Evolutionary conservation across 179 eudicot species (phyloP), one percentile per base, ranked within the genome.

Genomic region (Carnegiea gigantea): DNA sequence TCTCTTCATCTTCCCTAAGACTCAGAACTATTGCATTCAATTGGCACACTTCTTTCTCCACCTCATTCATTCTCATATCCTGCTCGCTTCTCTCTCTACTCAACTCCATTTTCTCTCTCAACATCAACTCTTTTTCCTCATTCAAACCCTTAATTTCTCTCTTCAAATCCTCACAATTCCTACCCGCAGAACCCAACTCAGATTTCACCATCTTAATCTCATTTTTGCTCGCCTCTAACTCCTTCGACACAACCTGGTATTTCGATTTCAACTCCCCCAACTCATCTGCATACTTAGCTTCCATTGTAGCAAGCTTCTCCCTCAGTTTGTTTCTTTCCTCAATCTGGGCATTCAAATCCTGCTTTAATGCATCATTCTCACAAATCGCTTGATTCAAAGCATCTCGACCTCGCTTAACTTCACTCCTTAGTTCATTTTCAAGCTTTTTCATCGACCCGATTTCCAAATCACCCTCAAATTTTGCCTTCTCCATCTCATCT

Each of bases 301-400:
- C 92, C 18, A 26, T 28, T 24, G 23, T 77, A 11, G 33, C 46
- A 46, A 93, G 33, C 44, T 76, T 85, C 83, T 24, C 40, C 65
- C 33, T 86, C 90, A 91, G 59, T 23, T 70, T 82, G 26, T 74
- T 74, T 4, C 75, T 33, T 81, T 91, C 93, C 74, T 83, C 86
- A 17, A 80, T 68, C 49, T 80, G 79, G 28, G 26, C 70, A 28
- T 77, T 84, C 26, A 86, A 67, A 26, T 78, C 84, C 17, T 23
- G 43, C 48, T 78, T 82, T 79, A 90, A 9, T 36, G 36, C 89
- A 43, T 86, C 90, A 78, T 87, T 86, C 80, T 89, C 93, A 5
- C 20, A 12, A 62, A 70, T 1, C 62, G 79, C 83, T 23, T 33
- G 76, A 38, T 28, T 59, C 59, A 83, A 82, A 20, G 24, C 62